Base-by-base conservation (phyloP, 148 eudicot species). In the Cornus florida region DNA sequence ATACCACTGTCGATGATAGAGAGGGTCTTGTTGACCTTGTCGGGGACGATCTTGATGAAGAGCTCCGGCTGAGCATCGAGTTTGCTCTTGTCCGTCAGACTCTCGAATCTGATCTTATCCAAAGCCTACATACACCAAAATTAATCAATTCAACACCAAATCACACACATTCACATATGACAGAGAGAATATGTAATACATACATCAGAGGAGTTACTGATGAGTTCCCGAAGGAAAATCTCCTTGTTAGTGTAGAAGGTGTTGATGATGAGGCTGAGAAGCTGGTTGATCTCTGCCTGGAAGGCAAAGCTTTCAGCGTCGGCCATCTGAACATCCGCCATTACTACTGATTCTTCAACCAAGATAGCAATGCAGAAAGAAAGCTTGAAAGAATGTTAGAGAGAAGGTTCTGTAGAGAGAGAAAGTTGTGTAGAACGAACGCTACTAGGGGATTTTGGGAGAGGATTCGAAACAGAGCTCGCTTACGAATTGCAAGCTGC, bases 161-260 rank as follows among this genome's bases (percentile, higher is more conserved):
- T 28, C 28, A 28, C 28, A 28, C 28, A 28, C 28, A 28, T 28
- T 0, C n/a, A n/a, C n/a, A n/a, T n/a, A n/a, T n/a, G n/a, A n/a
- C 28, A 28, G 28, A 28, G 28, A 3, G n/a, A 10, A 11, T 57
- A 57, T 17, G 2, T 14, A 5, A 0, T 19, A 64, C 90, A 20
- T 82, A 90, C 93, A 84, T 94, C 98, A 12, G 98, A 94, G 8
- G 94, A 48, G 41, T 94, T 94, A 76, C 94, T 91, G 78, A 92
- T 91, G 48, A 94, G 57, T 28, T 94, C 98, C 13, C 98, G 90
- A 24, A 94, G 97, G 79, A 94, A 94, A 24, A 94, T 94, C 89
- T 94, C 98, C 83, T 94, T 94, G 94, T 94, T 94, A 69, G 94
- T 92, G 88, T 94, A 94, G 73, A 94, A 93, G 4, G 97, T 93